Base-by-base conservation (phyloP, 352 stramenopile species). In the Phytophthora pinifolia region DNA sequence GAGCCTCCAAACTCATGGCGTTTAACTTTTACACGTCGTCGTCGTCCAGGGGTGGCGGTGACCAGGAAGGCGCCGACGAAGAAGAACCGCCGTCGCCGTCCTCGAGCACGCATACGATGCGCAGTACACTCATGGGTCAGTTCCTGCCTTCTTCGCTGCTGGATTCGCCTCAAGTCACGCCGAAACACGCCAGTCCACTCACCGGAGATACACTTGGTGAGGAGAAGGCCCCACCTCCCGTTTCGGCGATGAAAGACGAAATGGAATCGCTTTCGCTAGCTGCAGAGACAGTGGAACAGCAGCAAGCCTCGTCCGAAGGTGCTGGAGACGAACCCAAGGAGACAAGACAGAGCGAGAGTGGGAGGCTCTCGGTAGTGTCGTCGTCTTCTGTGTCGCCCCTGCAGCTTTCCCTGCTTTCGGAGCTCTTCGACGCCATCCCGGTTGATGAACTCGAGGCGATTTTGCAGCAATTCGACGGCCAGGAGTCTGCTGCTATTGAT, bases 161-260 rank as follows among this genome's bases (percentile, higher is more conserved):
- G 36, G 84, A 94, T 54, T 94, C 84, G 36, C 84, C 84, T 13
- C 83, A 92, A 69, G 58, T 88, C 30, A 90, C 76, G n/a, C 80
- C 83, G 32, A 87, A 74, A 34, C 72, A 65, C 32, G 67, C 48
- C 13, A 65, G 54, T 58, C 49, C 65, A 13, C 67, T 83, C 12
- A 35, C 38, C 12, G 56, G 25, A 8, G 59, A 65, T 29, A 49
- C 25, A 3, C 52, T 66, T 1, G 42, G 30, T 14, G 65, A 74
- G 27, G 67, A 78, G 7, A 79, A 84, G 38, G 66, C 56, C 3
- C 34, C 57, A 29, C 61, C 60, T 49, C 36, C 45, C 37, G 12
- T 46, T 43, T 17, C 43, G 45, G 46, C 34, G 9, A 7, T 62
- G 2, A 68, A 70, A 7, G 29, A 57, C 18, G 44, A 65, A 4